Percentiles rank a stretch among this genome's conserved stretches.
These are phyloP conservation scores for Metschnikowia cerradonensis DNA, from an alignment of 805 yeast genomes.

Conservation along the genomic window DNA sequence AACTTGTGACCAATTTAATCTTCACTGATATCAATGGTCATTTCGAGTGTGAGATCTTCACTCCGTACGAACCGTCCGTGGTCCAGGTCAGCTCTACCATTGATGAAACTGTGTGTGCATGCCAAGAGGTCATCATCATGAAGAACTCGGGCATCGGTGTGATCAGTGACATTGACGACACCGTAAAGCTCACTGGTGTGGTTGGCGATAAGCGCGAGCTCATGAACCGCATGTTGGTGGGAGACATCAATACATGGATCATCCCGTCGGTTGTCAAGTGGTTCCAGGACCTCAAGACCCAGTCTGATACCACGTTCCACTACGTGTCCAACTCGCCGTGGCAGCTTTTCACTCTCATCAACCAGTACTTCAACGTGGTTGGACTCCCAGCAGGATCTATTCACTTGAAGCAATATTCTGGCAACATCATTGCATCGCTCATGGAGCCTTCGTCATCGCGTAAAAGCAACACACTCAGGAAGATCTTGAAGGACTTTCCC, in stretches of 20 bases:
- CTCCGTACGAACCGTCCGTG: slow-evolving; percentile 58
- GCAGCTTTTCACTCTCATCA: slow-evolving; percentile 67
- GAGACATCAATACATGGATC: slow-evolving; percentile 60
- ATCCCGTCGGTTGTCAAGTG: slow-evolving; percentile 73
- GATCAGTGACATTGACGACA: slow-evolving; percentile 92
- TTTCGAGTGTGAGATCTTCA: slow-evolving; percentile 50
- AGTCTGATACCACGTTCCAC: slow-evolving; percentile 61
- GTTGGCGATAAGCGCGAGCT: slow-evolving; percentile 81
- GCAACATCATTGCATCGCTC: slow-evolving; percentile 73
- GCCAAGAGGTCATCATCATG: slow-evolving; percentile 44
- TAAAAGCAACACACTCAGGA: slow-evolving; percentile 61
- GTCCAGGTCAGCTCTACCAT: slow-evolving; percentile 47
- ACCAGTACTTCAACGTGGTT: slow-evolving; percentile 50
- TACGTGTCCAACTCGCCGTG: slow-evolving; percentile 96
- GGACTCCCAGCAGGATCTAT: slow-evolving; percentile 76
- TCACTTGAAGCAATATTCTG: slow-evolving; percentile 83
- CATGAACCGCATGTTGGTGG: slow-evolving; percentile 71
- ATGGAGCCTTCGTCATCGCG: slow-evolving; percentile 85
- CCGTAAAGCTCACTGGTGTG: slow-evolving; percentile 87
- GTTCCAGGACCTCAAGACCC: slow-evolving; percentile 49
- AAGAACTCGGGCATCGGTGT: slow-evolving; percentile 56
- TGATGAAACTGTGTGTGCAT: slow-evolving; percentile 46
- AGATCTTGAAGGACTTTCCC: slow-evolving; percentile 70
- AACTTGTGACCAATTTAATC: slow-evolving; percentile 26
- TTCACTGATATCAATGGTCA: slow-evolving; percentile 66